phyloP scores from a whole-genome alignment of 208 protist genomes.

The Trypanosomatidae sp. region DNA sequence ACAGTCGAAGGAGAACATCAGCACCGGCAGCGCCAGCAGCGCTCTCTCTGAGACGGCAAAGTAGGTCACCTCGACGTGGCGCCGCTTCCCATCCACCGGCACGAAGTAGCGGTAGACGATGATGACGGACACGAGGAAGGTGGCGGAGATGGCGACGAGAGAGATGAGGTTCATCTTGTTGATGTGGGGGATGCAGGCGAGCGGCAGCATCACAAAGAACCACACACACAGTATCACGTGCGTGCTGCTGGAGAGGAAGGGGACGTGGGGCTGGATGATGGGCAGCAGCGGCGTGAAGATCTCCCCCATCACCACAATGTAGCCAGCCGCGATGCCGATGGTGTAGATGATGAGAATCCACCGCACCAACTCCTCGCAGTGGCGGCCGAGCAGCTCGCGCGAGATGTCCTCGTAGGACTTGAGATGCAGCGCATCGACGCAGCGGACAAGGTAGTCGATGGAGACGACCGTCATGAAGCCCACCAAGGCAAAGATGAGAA shows the following conservation, averaged over 20 bases:
- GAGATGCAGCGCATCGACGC: constrained; percentile 51
- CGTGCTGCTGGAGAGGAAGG: constrained; percentile 38
- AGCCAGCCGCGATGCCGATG: constrained; percentile 64
- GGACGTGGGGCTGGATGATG: constrained; percentile 41
- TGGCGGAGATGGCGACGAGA: constrained; percentile 62
- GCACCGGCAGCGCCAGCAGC: constrained; percentile 59
- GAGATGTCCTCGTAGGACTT: constrained; percentile 84
- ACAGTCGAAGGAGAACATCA: constrained; percentile 88
- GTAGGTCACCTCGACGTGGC: constrained; percentile 4
- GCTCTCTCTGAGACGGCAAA: constrained; percentile 38
- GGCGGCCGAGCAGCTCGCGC: constrained; percentile 55
- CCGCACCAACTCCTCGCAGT: constrained; percentile 57
- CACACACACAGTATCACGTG: constrained; percentile 58
- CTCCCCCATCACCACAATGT: constrained; percentile 76
- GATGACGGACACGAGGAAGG: constrained; percentile 54
- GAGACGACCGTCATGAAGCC: constrained; percentile 56
- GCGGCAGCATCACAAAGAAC: constrained; percentile 63
- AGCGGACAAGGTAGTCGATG: constrained; percentile 80
- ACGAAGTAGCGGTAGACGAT: constrained; percentile 72
- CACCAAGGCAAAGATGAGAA: constrained; percentile 38
- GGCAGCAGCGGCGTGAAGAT: constrained; percentile 69
- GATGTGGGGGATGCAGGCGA: constrained; percentile 65
- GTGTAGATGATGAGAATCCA: constrained; percentile 80
- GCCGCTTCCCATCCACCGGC: constrained; percentile 20
- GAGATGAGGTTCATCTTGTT: constrained; percentile 51